These are phyloP conservation scores for Magnaporthiopsis poae DNA, from an alignment of 2,329 filamentous ascomycete genomes.

Conservation along the genomic window DNA sequence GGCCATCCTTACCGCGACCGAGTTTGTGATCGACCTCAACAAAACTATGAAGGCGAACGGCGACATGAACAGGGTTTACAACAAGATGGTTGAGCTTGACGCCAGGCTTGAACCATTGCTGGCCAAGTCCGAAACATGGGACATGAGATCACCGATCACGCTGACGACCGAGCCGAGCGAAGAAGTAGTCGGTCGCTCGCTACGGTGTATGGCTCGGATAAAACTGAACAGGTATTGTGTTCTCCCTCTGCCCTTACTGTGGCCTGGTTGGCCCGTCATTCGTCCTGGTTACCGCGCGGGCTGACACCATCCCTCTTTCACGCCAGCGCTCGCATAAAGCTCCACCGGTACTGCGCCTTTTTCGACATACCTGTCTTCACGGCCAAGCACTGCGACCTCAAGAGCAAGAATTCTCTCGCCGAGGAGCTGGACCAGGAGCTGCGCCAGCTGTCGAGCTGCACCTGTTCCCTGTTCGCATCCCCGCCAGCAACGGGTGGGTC, in stretches of 20 bases:
- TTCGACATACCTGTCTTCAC: constrained; percentile 39
- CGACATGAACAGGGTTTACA: constrained; percentile 30
- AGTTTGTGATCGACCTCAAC: constrained; percentile 39
- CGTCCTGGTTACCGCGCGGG: background rate
- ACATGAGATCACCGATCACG: constrained; percentile 22
- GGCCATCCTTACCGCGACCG: constrained; percentile 35
- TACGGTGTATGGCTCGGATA: constrained; percentile 37
- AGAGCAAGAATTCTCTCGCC: constrained; percentile 16
- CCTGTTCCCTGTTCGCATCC: constrained; percentile 16
- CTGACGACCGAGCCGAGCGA: constrained; percentile 29
- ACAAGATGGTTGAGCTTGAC: constrained; percentile 32
- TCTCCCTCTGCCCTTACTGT: background rate
- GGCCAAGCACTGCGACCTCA: constrained; percentile 39
- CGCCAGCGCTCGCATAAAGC: constrained; percentile 37
- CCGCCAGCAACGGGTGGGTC: constrained; percentile 3
- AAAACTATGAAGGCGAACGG: constrained; percentile 27
- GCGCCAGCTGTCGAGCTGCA: constrained; percentile 22
- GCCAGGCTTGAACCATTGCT: constrained; percentile 27
- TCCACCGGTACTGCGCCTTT: constrained; percentile 43
- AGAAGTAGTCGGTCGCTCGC: constrained; percentile 30
- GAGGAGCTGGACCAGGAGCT: constrained; percentile 4
- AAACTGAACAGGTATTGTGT: constrained; percentile 36
- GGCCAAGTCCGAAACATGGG: constrained; percentile 26
- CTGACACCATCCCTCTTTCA: constrained; percentile 1
- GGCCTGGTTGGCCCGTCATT: background rate